Percentiles rank a stretch among this genome's conserved stretches.
Conservation (phyloP, 129 eudicot species). For the Flaveria ramosissima region DNA sequence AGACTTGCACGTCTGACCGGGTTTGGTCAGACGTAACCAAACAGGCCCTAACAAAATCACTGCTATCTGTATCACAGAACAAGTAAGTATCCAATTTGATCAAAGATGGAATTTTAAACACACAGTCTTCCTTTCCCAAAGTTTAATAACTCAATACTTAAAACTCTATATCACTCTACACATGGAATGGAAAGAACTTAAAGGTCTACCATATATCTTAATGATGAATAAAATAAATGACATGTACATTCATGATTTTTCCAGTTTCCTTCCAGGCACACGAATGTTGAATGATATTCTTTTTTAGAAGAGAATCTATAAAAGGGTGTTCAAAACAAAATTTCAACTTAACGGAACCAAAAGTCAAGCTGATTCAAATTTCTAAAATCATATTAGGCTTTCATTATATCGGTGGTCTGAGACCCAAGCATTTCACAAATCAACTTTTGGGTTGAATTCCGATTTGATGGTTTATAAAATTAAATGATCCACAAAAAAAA, state of each 20-base stretch:
- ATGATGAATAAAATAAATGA: not conserved
- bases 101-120: not conserved
- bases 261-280: not conserved
- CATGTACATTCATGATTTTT: not conserved
- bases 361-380: not conserved
- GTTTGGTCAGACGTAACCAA: too few relatives aligned
- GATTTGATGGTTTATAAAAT: not conserved
- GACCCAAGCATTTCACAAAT: not conserved
- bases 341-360: not conserved
- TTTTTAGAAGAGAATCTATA: not conserved
- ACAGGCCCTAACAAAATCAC: not conserved
- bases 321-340: not conserved
- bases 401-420: not conserved
- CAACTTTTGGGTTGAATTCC: not conserved
- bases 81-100: not conserved
- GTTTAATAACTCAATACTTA: not conserved
- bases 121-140: not conserved
- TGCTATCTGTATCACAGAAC: not conserved
- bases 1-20: too few relatives aligned
- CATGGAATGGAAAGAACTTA: not conserved
- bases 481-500: not conserved
- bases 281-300: not conserved
- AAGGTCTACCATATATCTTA: slow-evolving; percentile 14
- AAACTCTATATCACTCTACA: not conserved
- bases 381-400: not conserved